Percentiles rank a stretch among this genome's conserved stretches.
phyloP scores from a whole-genome alignment of 345 rosid species.

The Lumnitzera racemosa region DNA sequence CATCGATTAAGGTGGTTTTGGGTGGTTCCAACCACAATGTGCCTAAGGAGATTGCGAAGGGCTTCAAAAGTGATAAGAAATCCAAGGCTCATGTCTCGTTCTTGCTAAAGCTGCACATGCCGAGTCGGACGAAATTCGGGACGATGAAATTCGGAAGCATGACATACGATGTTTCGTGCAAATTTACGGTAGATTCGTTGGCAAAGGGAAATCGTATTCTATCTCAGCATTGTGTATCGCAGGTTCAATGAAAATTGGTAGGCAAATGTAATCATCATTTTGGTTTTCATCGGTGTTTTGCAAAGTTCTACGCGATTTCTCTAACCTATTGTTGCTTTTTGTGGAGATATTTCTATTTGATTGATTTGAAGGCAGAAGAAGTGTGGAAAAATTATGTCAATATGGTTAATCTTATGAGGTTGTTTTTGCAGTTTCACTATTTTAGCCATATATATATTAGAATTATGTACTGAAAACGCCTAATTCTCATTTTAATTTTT shows the following conservation, averaged over 20 bases:
- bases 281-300: too few relatives aligned
- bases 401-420: too few relatives aligned
- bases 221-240: constrained; percentile 37
- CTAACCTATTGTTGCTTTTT: too few relatives aligned
- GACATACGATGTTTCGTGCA: constrained; percentile 36
- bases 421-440: too few relatives aligned
- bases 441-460: too few relatives aligned
- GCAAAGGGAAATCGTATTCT: constrained; percentile 29
- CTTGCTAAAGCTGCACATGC: constrained; percentile 15
- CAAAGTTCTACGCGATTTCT: too few relatives aligned
- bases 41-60: constrained; percentile 9
- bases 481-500: too few relatives aligned
- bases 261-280: too few relatives aligned
- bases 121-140: constrained; percentile 21
- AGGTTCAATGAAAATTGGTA: background rate
- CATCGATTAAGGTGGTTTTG: constrained; percentile 8
- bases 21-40: constrained; percentile 11
- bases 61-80: constrained; percentile 10
- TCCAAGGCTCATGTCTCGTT: constrained; percentile 17
- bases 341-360: too few relatives aligned
- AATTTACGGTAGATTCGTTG: constrained; percentile 37
- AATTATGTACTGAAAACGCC: too few relatives aligned
- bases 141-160: constrained; percentile 22
- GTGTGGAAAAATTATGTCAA: too few relatives aligned
- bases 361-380: too few relatives aligned